Evolutionary conservation across 108 stramenopile species (phyloP).

Genomic region (Pseudonitzschia delicatissima): DNA sequence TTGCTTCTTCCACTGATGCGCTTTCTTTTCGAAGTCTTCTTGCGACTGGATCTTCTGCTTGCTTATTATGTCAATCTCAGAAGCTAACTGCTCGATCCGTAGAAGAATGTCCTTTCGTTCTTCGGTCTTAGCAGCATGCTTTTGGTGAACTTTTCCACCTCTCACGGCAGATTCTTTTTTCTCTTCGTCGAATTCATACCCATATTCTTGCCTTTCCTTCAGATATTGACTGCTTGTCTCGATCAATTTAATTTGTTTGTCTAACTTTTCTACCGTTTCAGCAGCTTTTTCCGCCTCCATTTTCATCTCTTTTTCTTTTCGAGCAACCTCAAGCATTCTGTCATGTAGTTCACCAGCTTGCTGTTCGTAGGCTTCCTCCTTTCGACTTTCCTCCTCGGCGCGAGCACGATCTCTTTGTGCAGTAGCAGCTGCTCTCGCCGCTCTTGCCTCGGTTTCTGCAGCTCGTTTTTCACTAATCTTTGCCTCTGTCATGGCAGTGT

Average conservation of each 20-base stretch:
- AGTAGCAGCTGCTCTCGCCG: conserved; percentile 45
- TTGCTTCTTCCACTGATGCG: conserved; percentile 52
- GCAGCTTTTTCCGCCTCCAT: conserved; percentile 49
- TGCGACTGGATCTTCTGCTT: conserved; percentile 39
- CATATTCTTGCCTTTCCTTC: conserved; percentile 28
- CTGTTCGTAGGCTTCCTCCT: conserved; percentile 64
- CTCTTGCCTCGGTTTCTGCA: conserved; percentile 63
- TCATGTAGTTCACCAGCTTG: conserved; percentile 44
- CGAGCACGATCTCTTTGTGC: conserved; percentile 57
- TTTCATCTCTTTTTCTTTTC: conserved; percentile 37
- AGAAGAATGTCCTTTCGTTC: conserved; percentile 39
- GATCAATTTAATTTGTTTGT: conserved; percentile 59
- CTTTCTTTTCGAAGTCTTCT: conserved; percentile 50
- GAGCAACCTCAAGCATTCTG: conserved; percentile 28
- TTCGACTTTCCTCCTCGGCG: conserved; percentile 61
- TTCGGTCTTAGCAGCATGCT: conserved; percentile 52
- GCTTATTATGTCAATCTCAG: conserved; percentile 29
- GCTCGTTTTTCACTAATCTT: conserved; percentile 83
- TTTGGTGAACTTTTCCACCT: conserved; percentile 23
- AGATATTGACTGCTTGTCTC: conserved; percentile 39
- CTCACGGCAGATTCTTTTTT: conserved; percentile 29
- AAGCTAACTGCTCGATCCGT: conserved; percentile 1
- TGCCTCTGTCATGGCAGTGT: conserved; percentile 76
- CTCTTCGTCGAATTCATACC: conserved; percentile 13
- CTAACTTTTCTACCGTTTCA: conserved; percentile 44